Base-by-base conservation (phyloP, 371 early-diverging fungal species). In the Syncephalis plumigaleata region DNA sequence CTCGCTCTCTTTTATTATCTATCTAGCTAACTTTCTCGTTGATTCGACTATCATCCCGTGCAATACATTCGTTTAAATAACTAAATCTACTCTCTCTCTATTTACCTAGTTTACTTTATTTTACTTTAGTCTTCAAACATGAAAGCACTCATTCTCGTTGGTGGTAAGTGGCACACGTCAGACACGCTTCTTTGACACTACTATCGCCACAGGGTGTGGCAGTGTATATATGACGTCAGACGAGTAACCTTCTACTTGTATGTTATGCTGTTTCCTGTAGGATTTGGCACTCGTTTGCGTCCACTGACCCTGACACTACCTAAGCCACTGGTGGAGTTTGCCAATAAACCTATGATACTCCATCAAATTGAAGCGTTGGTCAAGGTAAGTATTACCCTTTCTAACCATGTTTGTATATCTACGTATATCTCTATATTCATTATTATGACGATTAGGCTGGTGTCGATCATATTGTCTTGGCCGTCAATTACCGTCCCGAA, bases 291-390 rank as follows among this genome's bases (percentile, higher is more conserved):
- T 46, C 85, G 99, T 60, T 84, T 99, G 52, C 75, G 98, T 27
- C 99, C 99, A 16, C 76, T 99, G 39, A 99, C 99, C 8, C 76
- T 98, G 47, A 89, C 98, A 44, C 64, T 86, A 49, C 99, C 99
- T 54, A 99, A 99, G 66, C 99, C 99, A 27, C 73, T 99, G 47
- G 94, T 99, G 13, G 92, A 93, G 60, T 99, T 99, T 70, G 91
- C 86, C 46, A 98, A 98, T 79, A 85, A 81, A 65, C 98, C 99
- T 37, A 98, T 99, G 86, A 89, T 99, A 55, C 73, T 93, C 48
- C 98, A 98, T 67, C 98, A 98, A 68, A 98, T 99, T 55, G 92
- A 94, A 61, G 92, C 88, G 16, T 70, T 99, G 9, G 93, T 81
- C 52, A 79, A 90, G 80, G 93, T 90, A 67, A 47, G 60, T 27